These are phyloP conservation scores for Globisporangium apiculatum DNA, from an alignment of 352 stramenopile species.

Conservation along the genomic window DNA sequence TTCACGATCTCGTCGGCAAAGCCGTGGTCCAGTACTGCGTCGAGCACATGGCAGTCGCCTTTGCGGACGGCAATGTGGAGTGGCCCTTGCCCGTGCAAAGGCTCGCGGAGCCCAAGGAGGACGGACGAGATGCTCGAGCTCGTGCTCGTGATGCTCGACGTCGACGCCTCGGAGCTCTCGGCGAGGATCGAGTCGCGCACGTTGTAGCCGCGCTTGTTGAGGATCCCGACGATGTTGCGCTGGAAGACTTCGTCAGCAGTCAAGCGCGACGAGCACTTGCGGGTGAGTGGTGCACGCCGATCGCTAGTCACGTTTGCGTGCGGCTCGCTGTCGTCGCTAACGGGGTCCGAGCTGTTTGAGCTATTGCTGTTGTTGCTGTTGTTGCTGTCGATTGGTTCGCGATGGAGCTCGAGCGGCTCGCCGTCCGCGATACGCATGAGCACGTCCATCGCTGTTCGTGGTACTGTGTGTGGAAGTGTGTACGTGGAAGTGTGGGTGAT, in stretches of 20 bases:
- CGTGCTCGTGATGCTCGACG: conserved; percentile 49
- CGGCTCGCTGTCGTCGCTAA: conserved; percentile 4
- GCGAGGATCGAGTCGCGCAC: conserved; percentile 49
- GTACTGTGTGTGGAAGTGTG: neutral
- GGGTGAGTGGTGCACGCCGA: neutral
- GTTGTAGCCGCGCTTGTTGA: conserved; percentile 84
- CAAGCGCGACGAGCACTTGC: conserved; percentile 10
- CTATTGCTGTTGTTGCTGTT: neutral
- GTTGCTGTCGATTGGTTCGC: neutral
- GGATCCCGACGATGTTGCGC: conserved; percentile 56
- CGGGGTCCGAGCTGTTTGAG: neutral
- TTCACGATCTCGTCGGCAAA: conserved; percentile 65
- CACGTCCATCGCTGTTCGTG: neutral
- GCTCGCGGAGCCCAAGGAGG: conserved; percentile 60
- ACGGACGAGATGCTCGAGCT: conserved; percentile 60
- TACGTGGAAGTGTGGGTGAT: neutral
- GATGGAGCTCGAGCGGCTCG: neutral
- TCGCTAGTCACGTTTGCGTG: conserved; percentile 1
- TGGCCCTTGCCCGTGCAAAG: conserved; percentile 65
- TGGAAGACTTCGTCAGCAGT: conserved; percentile 59
- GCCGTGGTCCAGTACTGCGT: conserved; percentile 63
- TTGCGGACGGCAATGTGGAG: conserved; percentile 77
- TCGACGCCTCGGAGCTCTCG: conserved; percentile 55
- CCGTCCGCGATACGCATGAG: conserved; percentile 3
- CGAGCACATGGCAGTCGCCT: conserved; percentile 58